Evolutionary conservation across 2,329 filamentous ascomycete species (phyloP), one percentile per base, ranked within the genome.

Genomic region (Beauveria sp.): DNA sequence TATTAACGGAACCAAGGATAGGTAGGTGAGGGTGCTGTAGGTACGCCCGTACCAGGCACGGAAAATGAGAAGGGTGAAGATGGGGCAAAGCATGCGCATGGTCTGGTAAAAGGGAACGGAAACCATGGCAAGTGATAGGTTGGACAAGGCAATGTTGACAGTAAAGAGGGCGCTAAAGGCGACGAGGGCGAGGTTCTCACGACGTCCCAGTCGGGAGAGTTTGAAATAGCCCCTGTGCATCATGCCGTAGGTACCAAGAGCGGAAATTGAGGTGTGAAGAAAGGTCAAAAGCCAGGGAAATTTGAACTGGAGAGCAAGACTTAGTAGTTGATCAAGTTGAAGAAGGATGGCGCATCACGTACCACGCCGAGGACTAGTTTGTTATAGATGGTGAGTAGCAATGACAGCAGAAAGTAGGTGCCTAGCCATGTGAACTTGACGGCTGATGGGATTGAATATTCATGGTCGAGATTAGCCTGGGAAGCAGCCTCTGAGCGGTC

Each of bases 51-150:
- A 85, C 68, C 78, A 78, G 55, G 82, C 67, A 56, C 81, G 80
- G 75, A 84, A 85, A 69, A 87, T 84, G 64, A 84, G 70, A 61
- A 86, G 81, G 57, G 84, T 85, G 69, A 86, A 84, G 66, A 86
- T 78, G 30, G 84, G 84, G 63, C 79, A 82, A 22, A 83, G 82
- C 63, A 84, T 84, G 64, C 84, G 80, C 71, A 86, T 80, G 62
- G 85, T 83, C 70, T 87, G 84, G 70, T 86, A 85, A 71, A 87
- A 87, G 2, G 84, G 81, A n/a, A 87, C 81, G 0, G 84, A 86
- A 43, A 84, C 83, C 78, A 84, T 79, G 63, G 75, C 76, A 43
- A 86, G 76, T n/a, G 83, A 85, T 26, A 85, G 76, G 71, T 86
- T 86, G n/a, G 82, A 84, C 51, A 85, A 80, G 62, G 84, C 84